phyloP scores from a whole-genome alignment of 2,329 filamentous ascomycete species.

The Aspergillus ochraceus region DNA sequence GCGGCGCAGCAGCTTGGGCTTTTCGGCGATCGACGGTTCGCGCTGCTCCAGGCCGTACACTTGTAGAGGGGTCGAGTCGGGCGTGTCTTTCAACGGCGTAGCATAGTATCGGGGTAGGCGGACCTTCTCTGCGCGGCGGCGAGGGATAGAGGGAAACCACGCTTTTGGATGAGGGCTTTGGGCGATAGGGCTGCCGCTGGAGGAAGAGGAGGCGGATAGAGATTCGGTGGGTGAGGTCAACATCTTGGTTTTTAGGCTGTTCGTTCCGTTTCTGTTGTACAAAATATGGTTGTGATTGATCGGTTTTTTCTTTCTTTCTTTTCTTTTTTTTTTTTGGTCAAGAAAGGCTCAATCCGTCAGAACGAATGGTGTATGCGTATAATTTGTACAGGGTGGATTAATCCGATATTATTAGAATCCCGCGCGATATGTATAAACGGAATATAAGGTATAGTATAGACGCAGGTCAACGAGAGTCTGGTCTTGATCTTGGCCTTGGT shows the following conservation, averaged over 20 bases:
- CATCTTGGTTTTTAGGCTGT: slow-evolving; percentile 11
- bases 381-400: neutral
- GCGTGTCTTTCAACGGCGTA: slow-evolving; percentile 28
- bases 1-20: slow-evolving; percentile 29
- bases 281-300: neutral
- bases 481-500: neutral
- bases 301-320: neutral
- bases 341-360: neutral
- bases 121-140: slow-evolving; percentile 18
- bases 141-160: slow-evolving; percentile 25
- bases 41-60: slow-evolving; percentile 36
- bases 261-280: neutral
- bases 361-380: neutral
- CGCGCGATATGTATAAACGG: neutral
- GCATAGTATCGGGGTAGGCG: slow-evolving; percentile 34
- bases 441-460: neutral
- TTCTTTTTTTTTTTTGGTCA: neutral
- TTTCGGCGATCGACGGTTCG: slow-evolving; percentile 31
- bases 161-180: slow-evolving; percentile 28
- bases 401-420: neutral
- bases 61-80: slow-evolving; percentile 33
- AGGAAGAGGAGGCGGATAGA: slow-evolving; percentile 30
- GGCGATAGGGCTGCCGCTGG: slow-evolving; percentile 25
- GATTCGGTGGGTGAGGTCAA: slow-evolving; percentile 27
- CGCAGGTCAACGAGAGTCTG: neutral